Conservation (phyloP, 345 rosid species). For the Citrus sp. region DNA sequence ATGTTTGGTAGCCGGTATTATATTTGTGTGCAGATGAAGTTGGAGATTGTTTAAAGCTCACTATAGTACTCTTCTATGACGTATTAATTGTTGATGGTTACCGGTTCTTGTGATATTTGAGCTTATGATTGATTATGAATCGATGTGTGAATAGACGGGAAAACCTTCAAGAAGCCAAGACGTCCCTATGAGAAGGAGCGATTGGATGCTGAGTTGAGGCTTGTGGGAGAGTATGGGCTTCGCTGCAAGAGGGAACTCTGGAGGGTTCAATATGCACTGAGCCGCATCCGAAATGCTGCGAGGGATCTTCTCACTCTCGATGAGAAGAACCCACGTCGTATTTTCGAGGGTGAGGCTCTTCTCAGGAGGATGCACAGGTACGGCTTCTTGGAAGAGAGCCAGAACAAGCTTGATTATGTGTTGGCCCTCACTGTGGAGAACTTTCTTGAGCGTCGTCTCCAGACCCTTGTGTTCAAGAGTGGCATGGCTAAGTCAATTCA, state of each 20-base stretch:
- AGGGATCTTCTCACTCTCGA: constrained; percentile 35
- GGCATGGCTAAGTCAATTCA: constrained; percentile 29
- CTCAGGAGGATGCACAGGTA: constrained; percentile 36
- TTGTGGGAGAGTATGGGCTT: constrained; percentile 38
- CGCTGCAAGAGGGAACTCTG: constrained; percentile 41
- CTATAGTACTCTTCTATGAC: neutral
- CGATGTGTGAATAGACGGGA: constrained; percentile 21
- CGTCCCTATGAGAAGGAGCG: constrained; percentile 44
- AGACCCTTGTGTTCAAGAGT: constrained; percentile 37
- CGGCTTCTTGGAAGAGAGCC: constrained; percentile 35
- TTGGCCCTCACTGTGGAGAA: constrained; percentile 40
- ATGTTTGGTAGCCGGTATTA: neutral
- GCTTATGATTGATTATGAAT: neutral
- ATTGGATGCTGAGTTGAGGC: constrained; percentile 28
- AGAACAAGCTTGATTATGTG: constrained; percentile 42
- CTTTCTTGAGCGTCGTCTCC: constrained; percentile 41
- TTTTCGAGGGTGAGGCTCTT: constrained; percentile 41
- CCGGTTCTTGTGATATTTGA: neutral
- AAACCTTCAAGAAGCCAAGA: constrained; percentile 38
- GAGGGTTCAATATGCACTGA: constrained; percentile 42
- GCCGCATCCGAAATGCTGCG: constrained; percentile 36
- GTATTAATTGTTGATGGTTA: neutral
- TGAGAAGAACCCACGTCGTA: constrained; percentile 39
- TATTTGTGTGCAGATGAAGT: neutral
- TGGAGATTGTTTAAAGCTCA: neutral